A percentile compares a stretch with the other conserved stretches of the same genome.
Conservation (phyloP, 1,284 basidiomycete genomes). For the Stygiomarasmius scandens region DNA sequence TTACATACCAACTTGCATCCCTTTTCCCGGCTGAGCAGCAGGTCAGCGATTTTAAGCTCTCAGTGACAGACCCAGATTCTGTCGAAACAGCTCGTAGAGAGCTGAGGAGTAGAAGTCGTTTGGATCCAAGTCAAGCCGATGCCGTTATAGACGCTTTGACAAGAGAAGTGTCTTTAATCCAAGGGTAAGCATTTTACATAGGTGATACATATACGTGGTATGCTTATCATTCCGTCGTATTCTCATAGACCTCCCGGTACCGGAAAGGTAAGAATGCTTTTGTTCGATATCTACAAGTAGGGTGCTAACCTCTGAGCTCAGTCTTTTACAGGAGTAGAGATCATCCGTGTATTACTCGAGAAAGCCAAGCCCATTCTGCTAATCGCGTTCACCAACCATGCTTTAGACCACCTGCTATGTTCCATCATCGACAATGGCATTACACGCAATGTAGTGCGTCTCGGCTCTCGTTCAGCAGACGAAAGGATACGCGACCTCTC, state of each 20-base stretch:
- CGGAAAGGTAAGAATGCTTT: conserved; percentile 55
- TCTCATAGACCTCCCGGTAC: conserved; percentile 70
- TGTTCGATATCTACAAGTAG: no score
- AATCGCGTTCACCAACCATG: conserved; percentile 78
- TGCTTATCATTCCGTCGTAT: background rate
- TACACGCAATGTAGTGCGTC: conserved; percentile 61
- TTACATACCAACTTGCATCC: conserved; percentile 50
- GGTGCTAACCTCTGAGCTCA: conserved; percentile 30
- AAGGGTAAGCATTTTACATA: conserved; percentile 53
- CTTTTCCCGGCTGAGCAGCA: conserved; percentile 37
- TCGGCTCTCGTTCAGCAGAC: conserved; percentile 64
- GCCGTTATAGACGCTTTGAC: conserved; percentile 64
- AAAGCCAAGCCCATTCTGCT: conserved; percentile 58
- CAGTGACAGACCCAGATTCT: conserved; percentile 37
- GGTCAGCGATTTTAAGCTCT: conserved; percentile 34
- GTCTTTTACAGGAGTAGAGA: conserved; percentile 67
- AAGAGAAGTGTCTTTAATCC: conserved; percentile 64
- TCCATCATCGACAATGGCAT: conserved; percentile 64
- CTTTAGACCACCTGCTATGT: conserved; percentile 69
- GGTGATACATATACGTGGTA: background rate
- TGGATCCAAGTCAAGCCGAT: conserved; percentile 70
- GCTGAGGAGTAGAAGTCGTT: conserved; percentile 46
- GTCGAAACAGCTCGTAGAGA: conserved; percentile 41
- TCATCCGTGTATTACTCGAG: conserved; percentile 61
- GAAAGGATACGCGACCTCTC: conserved; percentile 54